These are phyloP conservation scores for Gentiana dahurica DNA, from an alignment of 257 asterid species.

Conservation along the genomic window DNA sequence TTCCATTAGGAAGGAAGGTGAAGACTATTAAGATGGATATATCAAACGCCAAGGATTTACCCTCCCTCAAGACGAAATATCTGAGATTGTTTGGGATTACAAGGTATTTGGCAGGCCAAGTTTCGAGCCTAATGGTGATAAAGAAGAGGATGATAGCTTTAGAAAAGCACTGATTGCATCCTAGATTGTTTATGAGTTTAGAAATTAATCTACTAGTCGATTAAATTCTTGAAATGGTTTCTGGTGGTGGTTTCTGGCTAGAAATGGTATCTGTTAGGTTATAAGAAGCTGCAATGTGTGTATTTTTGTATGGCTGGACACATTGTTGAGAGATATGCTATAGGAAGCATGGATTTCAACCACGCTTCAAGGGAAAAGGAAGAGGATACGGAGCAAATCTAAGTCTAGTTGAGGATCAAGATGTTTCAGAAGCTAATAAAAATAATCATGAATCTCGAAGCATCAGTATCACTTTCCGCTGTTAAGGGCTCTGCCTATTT, in stretches of 20 bases:
- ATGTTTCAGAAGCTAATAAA: too few species aligned
- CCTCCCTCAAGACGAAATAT: constrained; percentile 70
- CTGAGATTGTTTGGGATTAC: constrained; percentile 76
- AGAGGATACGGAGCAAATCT: too few species aligned
- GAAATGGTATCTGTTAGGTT: too few species aligned
- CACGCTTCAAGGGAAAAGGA: too few species aligned
- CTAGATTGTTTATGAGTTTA: background rate
- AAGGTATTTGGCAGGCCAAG: constrained; percentile 59
- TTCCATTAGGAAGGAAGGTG: constrained; percentile 76
- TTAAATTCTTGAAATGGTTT: background rate
- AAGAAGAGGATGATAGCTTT: constrained; percentile 16
- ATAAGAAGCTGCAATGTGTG: background rate
- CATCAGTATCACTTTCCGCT: too few species aligned
- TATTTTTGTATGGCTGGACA: too few species aligned
- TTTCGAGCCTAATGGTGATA: constrained; percentile 23
- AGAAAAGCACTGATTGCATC: constrained; percentile 7
- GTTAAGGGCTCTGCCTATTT: too few species aligned
- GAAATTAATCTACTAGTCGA: background rate
- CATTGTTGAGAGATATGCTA: too few species aligned
- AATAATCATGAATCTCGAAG: too few species aligned
- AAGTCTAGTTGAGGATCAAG: too few species aligned
- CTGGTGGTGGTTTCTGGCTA: background rate
- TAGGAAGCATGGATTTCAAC: too few species aligned
- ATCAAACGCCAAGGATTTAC: constrained; percentile 45
- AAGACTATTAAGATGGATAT: constrained; percentile 88